Evolutionary conservation across 176 grass and related monocot species (phyloP).

Genomic region (Oryza longistaminata): DNA sequence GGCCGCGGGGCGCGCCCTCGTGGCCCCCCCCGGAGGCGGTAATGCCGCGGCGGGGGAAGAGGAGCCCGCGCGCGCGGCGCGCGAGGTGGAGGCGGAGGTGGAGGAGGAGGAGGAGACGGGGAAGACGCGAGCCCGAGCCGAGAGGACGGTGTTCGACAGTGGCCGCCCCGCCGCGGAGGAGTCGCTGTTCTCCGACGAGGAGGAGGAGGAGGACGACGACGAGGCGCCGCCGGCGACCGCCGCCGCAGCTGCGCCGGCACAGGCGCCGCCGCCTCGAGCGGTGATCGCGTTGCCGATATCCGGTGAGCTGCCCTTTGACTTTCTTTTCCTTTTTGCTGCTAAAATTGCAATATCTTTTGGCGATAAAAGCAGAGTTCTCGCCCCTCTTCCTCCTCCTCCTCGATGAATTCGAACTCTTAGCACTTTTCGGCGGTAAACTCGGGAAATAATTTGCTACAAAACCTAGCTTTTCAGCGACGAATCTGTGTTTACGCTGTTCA

Average conservation of each 20-base stretch:
- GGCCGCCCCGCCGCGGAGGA: constrained; percentile 52
- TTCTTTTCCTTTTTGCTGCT: background rate
- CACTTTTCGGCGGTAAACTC: background rate
- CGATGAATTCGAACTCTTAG: constrained; percentile 13
- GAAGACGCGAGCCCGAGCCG: background rate
- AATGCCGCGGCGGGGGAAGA: constrained; percentile 48
- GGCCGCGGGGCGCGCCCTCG: constrained; percentile 30
- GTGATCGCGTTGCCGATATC: constrained; percentile 57
- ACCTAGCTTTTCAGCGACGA: background rate
- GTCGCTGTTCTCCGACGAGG: constrained; percentile 50
- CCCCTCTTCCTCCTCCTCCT: background rate
- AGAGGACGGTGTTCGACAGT: constrained; percentile 52
- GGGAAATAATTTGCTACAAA: background rate
- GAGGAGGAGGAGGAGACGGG: constrained; percentile 7
- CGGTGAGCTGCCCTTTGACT: constrained; percentile 51
- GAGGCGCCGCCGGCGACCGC: background rate
- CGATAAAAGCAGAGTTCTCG: constrained; percentile 14
- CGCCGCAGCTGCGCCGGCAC: background rate
- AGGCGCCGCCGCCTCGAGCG: background rate
- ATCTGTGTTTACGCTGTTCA: constrained; percentile 8
- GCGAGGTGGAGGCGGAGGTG: constrained; percentile 12
- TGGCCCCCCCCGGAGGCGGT: constrained; percentile 19
- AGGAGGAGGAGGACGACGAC: constrained; percentile 44
- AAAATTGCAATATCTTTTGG: constrained; percentile 18
- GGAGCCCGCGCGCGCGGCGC: constrained; percentile 15